Percentiles rank a stretch among this genome's conserved stretches.
phyloP scores from a whole-genome alignment of 1,139 yeast species.

The Saccharomyces pastorianus region DNA sequence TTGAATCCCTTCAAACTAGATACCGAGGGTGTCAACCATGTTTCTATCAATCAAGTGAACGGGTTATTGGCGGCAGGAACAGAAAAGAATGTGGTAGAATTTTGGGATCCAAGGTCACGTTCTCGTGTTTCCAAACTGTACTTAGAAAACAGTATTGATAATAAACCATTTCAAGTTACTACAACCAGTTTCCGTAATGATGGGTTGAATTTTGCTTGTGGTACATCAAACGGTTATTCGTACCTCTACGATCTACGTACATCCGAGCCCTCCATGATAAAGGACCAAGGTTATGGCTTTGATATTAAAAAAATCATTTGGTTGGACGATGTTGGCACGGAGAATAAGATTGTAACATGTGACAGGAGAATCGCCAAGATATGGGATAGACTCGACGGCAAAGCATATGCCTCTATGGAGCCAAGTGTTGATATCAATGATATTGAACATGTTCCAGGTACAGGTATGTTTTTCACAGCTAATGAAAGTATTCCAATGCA shows the following conservation, averaged over 20 bases:
- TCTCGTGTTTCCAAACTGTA: constrained; percentile 69
- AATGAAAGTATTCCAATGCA: constrained; percentile 98
- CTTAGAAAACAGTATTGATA: constrained; percentile 36
- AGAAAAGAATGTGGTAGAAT: constrained; percentile 81
- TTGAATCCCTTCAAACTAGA: constrained; percentile 78
- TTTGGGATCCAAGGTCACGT: constrained; percentile 95
- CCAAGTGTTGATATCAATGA: constrained; percentile 46
- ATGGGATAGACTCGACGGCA: constrained; percentile 75
- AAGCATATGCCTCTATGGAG: constrained; percentile 89
- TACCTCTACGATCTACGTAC: constrained; percentile 82
- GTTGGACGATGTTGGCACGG: constrained; percentile 45
- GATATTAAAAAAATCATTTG: constrained; percentile 78
- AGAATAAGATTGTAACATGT: constrained; percentile 52
- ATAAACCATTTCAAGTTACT: constrained; percentile 46
- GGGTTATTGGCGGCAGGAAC: constrained; percentile 79
- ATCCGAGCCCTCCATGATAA: constrained; percentile 64
- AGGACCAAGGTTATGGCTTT: constrained; percentile 95
- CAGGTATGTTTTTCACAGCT: constrained; percentile 96
- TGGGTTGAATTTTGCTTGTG: constrained; percentile 87
- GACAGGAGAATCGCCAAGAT: constrained; percentile 91
- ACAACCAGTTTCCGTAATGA: constrained; percentile 68
- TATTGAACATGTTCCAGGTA: constrained; percentile 72
- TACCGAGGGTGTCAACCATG: constrained; percentile 66
- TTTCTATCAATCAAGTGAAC: constrained; percentile 69
- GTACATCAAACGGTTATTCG: constrained; percentile 80